Conservation (phyloP, 2,329 filamentous ascomycete species). For the Reticulascus tulasneorum region DNA sequence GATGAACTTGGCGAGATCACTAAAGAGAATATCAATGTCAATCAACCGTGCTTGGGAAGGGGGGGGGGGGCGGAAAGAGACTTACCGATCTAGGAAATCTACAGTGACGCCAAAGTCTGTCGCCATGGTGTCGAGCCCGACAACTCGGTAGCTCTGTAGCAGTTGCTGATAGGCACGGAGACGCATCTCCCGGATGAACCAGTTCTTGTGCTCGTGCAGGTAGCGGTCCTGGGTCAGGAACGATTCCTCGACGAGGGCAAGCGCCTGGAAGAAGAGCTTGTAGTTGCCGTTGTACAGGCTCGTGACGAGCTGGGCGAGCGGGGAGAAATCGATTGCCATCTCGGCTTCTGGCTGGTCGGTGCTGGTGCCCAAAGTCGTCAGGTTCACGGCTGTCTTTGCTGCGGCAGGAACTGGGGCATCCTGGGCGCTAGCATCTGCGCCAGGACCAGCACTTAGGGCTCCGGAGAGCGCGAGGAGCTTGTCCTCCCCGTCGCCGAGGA, state of each 20-base stretch:
- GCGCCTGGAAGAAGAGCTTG: slow-evolving; percentile 84
- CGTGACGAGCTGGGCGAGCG: slow-evolving; percentile 81
- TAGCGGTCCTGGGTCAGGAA: slow-evolving; percentile 95
- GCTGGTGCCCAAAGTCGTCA: slow-evolving; percentile 74
- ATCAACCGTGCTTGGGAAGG: neutral
- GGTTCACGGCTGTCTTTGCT: slow-evolving; percentile 69
- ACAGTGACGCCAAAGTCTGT: slow-evolving; percentile 95
- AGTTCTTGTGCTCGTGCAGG: slow-evolving; percentile 89
- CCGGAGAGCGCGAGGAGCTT: slow-evolving; percentile 80
- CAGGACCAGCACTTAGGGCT: slow-evolving; percentile 74
- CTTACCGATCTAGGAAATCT: slow-evolving; percentile 90
- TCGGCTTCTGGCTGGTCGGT: slow-evolving; percentile 73
- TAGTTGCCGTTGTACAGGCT: slow-evolving; percentile 94
- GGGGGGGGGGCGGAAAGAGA: slow-evolving; percentile 10
- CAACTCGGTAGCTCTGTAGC: slow-evolving; percentile 93
- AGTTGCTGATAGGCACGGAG: slow-evolving; percentile 95
- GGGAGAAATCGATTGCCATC: slow-evolving; percentile 80
- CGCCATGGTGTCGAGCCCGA: slow-evolving; percentile 96
- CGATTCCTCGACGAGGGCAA: slow-evolving; percentile 85
- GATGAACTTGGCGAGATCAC: slow-evolving; percentile 95
- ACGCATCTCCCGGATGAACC: slow-evolving; percentile 98
- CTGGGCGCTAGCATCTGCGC: slow-evolving; percentile 73
- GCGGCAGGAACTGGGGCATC: slow-evolving; percentile 45
- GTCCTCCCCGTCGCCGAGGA: slow-evolving; percentile 85
- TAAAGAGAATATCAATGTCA: slow-evolving; percentile 27